These are phyloP conservation scores for Oryza glumipatula DNA, from an alignment of 176 grass and related monocot species.

Conservation along the genomic window DNA sequence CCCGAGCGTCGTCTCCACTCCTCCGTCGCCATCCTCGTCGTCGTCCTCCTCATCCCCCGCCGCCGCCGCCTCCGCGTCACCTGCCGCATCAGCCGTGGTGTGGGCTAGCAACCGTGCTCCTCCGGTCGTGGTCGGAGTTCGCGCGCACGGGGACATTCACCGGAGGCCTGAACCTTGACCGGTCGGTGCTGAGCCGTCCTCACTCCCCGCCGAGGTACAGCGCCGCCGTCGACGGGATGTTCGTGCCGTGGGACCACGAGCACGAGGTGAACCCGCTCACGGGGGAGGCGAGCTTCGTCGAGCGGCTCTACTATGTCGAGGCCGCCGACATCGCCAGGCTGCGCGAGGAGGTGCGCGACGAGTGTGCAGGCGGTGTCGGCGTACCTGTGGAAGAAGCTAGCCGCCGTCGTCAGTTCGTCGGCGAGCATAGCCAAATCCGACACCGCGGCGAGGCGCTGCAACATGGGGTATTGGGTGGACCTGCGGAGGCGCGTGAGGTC, in stretches of 20 bases:
- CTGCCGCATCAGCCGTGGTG: neutral
- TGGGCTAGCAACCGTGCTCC: neutral
- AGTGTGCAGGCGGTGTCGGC: slow-evolving; percentile 43
- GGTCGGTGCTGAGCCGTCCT: slow-evolving; percentile 37
- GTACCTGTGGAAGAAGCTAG: slow-evolving; percentile 48
- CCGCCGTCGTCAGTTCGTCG: neutral
- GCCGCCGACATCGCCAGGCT: slow-evolving; percentile 29
- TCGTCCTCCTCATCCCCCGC: no score
- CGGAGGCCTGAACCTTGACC: slow-evolving; percentile 20
- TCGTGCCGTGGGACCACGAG: neutral
- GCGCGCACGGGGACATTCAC: slow-evolving; percentile 15
- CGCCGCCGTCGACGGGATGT: slow-evolving; percentile 18
- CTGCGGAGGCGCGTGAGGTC: slow-evolving; percentile 17
- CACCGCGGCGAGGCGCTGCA: slow-evolving; percentile 22
- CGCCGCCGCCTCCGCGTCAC: no score
- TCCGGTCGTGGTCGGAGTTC: slow-evolving; percentile 36
- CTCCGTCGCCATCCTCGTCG: no score
- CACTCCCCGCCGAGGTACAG: slow-evolving; percentile 25
- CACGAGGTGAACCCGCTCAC: slow-evolving; percentile 35
- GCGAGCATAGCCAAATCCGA: neutral
- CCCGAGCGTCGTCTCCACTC: no score
- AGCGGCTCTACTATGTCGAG: slow-evolving; percentile 42
- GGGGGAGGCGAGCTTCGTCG: neutral
- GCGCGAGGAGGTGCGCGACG: neutral
- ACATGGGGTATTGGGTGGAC: slow-evolving; percentile 43